Evolutionary conservation across 768 basidiomycete species (phyloP).

Genomic region (Sutorius australiensis): DNA sequence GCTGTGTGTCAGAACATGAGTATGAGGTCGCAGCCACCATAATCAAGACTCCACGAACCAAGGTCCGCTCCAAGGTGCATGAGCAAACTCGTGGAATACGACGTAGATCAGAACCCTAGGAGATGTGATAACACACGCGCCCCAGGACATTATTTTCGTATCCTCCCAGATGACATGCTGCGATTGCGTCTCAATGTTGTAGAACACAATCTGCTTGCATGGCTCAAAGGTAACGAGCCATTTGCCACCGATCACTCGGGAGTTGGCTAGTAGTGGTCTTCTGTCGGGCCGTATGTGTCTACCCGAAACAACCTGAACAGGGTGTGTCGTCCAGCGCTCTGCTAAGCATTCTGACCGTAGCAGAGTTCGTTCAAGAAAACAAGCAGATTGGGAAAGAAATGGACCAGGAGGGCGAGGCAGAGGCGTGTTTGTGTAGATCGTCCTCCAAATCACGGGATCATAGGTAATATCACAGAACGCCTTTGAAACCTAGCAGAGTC

Average conservation of each 20-base stretch:
- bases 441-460: constrained; percentile 4
- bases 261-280: neutral
- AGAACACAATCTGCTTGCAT: neutral
- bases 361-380: constrained; percentile 6
- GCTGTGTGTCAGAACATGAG: neutral
- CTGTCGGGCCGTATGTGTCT: neutral
- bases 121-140: constrained; percentile 1
- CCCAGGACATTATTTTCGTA: neutral
- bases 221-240: constrained; percentile 5
- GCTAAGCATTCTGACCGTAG: constrained; percentile 5
- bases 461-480: neutral
- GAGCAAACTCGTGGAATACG: neutral
- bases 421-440: constrained; percentile 1
- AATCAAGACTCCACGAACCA: neutral
- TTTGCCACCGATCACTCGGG: constrained; percentile 2
- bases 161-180: constrained; percentile 5
- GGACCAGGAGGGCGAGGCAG: constrained; percentile 9
- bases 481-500: constrained; percentile 8
- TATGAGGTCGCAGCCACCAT: neutral
- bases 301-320: neutral
- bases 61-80: neutral
- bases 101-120: neutral
- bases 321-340: constrained; percentile 4
- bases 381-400: constrained; percentile 1
- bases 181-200: neutral